Conservation (phyloP, 768 basidiomycete species). For the Harrya chromipes region DNA sequence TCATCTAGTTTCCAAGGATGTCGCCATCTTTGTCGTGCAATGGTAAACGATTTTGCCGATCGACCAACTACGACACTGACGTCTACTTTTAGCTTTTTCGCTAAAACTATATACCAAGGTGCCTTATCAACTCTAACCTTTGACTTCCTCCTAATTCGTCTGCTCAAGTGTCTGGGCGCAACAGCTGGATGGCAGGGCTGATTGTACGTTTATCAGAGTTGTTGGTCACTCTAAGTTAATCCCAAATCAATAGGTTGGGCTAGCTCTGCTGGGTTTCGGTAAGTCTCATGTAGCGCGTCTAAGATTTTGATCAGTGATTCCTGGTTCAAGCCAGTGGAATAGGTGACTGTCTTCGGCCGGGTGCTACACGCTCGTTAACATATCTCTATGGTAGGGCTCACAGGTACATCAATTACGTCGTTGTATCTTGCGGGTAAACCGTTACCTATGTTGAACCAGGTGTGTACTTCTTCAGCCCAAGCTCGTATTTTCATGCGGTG, state of each 20-base stretch:
- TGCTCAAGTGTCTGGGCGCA: slow-evolving; percentile 6
- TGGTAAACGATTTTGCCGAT: neutral
- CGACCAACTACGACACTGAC: neutral
- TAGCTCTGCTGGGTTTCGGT: slow-evolving; percentile 8
- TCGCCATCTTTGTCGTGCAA: slow-evolving; percentile 12
- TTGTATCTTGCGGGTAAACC: neutral
- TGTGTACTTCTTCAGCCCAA: neutral
- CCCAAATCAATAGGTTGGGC: neutral
- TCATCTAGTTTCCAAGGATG: neutral
- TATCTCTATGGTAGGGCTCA: slow-evolving; percentile 1
- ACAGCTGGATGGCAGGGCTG: slow-evolving; percentile 6
- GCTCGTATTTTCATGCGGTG: neutral
- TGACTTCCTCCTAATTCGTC: neutral
- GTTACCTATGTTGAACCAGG: slow-evolving; percentile 6
- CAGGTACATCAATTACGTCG: neutral
- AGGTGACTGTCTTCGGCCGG: neutral
- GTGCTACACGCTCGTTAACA: neutral
- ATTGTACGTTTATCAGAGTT: slow-evolving; percentile 4
- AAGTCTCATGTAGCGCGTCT: neutral
- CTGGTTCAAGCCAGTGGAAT: slow-evolving; percentile 5
- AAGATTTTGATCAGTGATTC: neutral
- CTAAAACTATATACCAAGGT: slow-evolving; percentile 11
- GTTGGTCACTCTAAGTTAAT: neutral
- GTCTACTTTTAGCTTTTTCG: slow-evolving; percentile 7
- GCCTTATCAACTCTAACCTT: neutral